phyloP scores from a whole-genome alignment of 2,329 filamentous ascomycete genomes.

The Cladobotryum protrusum region DNA sequence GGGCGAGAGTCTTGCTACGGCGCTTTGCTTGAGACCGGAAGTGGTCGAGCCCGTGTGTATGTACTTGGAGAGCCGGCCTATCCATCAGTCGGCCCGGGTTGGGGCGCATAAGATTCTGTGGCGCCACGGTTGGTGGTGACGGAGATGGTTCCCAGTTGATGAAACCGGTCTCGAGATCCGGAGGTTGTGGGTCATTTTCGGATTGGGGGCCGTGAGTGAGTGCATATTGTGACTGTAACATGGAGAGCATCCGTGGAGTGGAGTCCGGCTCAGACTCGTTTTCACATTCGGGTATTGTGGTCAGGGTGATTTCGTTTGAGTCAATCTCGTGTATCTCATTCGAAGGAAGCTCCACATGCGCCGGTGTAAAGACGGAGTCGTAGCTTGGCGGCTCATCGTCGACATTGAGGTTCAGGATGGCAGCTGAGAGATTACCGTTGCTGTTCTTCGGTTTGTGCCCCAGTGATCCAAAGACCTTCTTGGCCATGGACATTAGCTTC shows the following conservation, averaged over 20 bases:
- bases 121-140: constrained; percentile 19
- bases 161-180: constrained; percentile 22
- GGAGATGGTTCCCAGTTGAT: constrained; percentile 22
- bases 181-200: constrained; percentile 8
- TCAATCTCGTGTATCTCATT: constrained; percentile 49
- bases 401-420: constrained; percentile 22
- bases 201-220: constrained; percentile 10
- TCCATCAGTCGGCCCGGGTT: constrained; percentile 14
- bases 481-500: constrained; percentile 47
- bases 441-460: constrained; percentile 40
- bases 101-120: constrained; percentile 19
- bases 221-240: constrained; percentile 19
- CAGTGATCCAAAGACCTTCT: constrained; percentile 47
- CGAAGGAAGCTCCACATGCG: constrained; percentile 40
- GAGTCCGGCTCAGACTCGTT: constrained; percentile 15
- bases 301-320: constrained; percentile 36
- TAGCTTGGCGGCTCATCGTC: constrained; percentile 41
- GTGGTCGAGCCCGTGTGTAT: constrained; percentile 30
- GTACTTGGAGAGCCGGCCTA: constrained; percentile 34
- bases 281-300: constrained; percentile 23
- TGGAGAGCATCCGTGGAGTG: constrained; percentile 11
- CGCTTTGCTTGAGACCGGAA: constrained; percentile 23
- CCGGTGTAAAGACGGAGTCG: constrained; percentile 33
- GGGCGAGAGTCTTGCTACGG: constrained; percentile 39
- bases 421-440: constrained; percentile 11